phyloP scores from a whole-genome alignment of 192 early-diverging fungal species.

The Rhizophagus clarus region DNA sequence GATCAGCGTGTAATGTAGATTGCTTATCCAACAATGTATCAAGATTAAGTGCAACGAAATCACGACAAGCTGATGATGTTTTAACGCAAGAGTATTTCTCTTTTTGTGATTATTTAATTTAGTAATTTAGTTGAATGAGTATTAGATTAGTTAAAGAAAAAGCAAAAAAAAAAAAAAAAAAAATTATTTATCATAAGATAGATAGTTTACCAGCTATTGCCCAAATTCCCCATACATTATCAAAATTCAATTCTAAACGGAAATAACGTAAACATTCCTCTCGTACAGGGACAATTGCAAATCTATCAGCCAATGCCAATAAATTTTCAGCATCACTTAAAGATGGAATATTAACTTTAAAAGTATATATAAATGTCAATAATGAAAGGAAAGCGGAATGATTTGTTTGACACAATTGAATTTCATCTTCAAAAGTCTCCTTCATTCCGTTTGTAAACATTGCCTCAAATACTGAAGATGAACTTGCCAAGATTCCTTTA shows the following conservation, averaged over 20 bases:
- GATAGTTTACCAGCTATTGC: conserved; percentile 36
- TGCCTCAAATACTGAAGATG: conserved; percentile 28
- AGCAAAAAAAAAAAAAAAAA: too few species aligned
- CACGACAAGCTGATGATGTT: conserved; percentile 34
- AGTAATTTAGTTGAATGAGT: neutral
- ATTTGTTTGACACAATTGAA: conserved; percentile 26
- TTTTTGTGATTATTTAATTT: neutral
- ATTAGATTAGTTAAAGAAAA: neutral
- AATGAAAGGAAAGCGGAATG: conserved; percentile 28
- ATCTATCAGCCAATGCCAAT: conserved; percentile 36
- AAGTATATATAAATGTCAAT: conserved; percentile 4
- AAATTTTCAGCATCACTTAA: conserved; percentile 36
- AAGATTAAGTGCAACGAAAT: conserved; percentile 33
- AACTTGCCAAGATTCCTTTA: conserved; percentile 22
- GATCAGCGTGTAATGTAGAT: conserved; percentile 35
- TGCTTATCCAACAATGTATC: conserved; percentile 27
- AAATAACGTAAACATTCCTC: conserved; percentile 38
- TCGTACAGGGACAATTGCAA: conserved; percentile 32
- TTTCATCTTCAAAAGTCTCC: conserved; percentile 24
- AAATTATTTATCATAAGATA: neutral
- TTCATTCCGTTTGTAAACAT: conserved; percentile 30
- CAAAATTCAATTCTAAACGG: conserved; percentile 29
- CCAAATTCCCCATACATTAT: conserved; percentile 44
- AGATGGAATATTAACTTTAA: conserved; percentile 5
- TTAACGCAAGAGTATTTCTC: conserved; percentile 36